Evolutionary conservation across 257 asterid species (phyloP).

Genomic region (Solanum virginianum): DNA sequence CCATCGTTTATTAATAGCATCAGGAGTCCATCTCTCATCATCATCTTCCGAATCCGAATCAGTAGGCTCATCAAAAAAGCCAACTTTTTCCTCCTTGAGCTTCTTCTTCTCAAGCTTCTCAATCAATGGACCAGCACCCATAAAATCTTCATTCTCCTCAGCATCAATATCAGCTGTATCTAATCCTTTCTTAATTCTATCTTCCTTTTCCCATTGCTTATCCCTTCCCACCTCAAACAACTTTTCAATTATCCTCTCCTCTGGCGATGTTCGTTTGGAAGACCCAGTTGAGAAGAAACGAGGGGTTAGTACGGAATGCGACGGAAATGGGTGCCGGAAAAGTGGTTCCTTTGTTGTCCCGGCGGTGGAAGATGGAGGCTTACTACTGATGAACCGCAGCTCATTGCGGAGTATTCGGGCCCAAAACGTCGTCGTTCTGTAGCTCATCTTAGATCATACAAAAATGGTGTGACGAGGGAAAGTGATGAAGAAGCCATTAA

Average conservation of each 20-base stretch:
- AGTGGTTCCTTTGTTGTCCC: not conserved
- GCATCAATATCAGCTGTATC: slow-evolving; percentile 42
- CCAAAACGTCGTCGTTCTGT: not conserved
- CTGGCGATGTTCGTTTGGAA: not conserved
- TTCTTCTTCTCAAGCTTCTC: slow-evolving; percentile 42
- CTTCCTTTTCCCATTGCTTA: slow-evolving; percentile 37
- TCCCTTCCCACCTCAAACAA: slow-evolving; percentile 28
- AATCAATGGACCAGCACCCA: slow-evolving; percentile 33
- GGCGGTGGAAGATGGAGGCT: not conserved
- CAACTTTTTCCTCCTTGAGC: slow-evolving; percentile 17
- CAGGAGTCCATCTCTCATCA: slow-evolving; percentile 36
- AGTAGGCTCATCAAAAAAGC: slow-evolving; percentile 38
- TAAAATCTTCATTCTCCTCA: slow-evolving; percentile 40
- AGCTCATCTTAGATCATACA: not conserved
- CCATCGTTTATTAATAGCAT: slow-evolving; percentile 17
- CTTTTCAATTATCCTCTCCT: slow-evolving; percentile 26
- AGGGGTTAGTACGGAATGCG: not conserved
- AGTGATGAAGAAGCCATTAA: not conserved
- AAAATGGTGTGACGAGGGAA: not conserved
- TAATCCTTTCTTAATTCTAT: slow-evolving; percentile 39
- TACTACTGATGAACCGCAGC: not conserved
- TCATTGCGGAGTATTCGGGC: not conserved
- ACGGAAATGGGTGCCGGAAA: not conserved
- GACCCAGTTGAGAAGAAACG: not conserved
- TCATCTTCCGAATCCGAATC: slow-evolving; percentile 72